Evolutionary conservation across 805 yeast species (phyloP), one percentile per base, ranked within the genome.

Genomic region (Lachancea fermentati): DNA sequence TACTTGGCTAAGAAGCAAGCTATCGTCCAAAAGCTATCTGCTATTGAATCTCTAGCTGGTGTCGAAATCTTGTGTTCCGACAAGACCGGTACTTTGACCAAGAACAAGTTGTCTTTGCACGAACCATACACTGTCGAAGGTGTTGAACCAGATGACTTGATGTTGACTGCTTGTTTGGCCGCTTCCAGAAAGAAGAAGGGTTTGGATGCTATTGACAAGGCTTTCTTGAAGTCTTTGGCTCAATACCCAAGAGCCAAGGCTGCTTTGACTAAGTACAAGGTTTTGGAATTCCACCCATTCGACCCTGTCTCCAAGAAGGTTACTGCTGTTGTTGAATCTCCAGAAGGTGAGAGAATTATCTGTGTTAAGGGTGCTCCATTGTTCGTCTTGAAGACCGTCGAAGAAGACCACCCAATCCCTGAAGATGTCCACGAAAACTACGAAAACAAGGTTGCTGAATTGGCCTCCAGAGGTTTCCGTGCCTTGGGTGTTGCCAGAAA

Each of bases 281-380:
- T 89, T 60, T 66, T 86, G 61, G 95, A 87, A 71, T 88, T 88
- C 87, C 93, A 85, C 69, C 96, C 96, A 59, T 88, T 88, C 73
- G 96, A 88, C 72, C 96, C 96, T 69, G 96, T 88, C 52, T 85
- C 96, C 65, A 88, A 88, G 81, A 88, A 87, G 73, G 96, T 88
- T 73, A 80, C 86, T 58, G 96, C 96, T 57, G 75, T 81, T 66
- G 96, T 88, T 63, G 94, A 86, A 73, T 85, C 95, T 45, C 96
- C 96, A 71, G 87, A 83, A 65, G 96, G 96, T 64, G 95, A 86
- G 76, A 78, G 91, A 69, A 87, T 87, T 61, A 71, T 85, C 67
- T 88, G 96, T 82, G 95, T 88, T 65, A 88, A 88, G 75, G 96
- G 96, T 79, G 96, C 96, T 60, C 96, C 96, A 72, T 80, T 88